A percentile compares a stretch with the other conserved stretches of the same genome.
Conservation (phyloP, 305 asterid species). For the Fraxinus angustifolia region DNA sequence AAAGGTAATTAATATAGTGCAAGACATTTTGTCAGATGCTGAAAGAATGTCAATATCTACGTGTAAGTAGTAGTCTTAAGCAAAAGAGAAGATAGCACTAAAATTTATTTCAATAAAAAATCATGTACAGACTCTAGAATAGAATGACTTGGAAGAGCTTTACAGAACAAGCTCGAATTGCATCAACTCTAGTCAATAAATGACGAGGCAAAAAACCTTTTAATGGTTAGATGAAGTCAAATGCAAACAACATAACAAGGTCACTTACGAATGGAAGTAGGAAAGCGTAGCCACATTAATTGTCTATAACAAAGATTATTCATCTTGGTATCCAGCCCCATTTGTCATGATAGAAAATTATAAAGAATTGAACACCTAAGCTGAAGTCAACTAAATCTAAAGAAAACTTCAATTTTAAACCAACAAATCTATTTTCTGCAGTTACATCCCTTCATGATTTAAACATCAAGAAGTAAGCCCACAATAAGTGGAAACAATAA, state of each 20-base stretch:
- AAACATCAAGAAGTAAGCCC: neutral
- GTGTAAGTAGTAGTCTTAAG: neutral
- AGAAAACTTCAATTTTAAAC: neutral
- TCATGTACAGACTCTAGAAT: neutral
- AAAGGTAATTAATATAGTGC: neutral
- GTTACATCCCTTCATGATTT: neutral
- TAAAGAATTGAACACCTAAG: neutral
- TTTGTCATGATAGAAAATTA: neutral
- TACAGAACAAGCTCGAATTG: too few species aligned
- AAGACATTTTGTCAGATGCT: neutral
- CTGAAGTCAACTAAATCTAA: neutral
- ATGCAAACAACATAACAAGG: neutral
- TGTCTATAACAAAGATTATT: neutral
- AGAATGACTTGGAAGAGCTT: neutral
- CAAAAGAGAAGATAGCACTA: neutral
- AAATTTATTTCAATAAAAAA: neutral
- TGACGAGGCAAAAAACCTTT: neutral
- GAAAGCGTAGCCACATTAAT: neutral
- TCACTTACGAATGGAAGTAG: neutral
- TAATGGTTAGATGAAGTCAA: neutral
- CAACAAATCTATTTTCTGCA: neutral
- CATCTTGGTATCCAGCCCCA: neutral
- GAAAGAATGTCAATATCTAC: neutral
- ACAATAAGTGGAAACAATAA: neutral
- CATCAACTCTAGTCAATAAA: neutral